A percentile compares a stretch with the other conserved stretches of the same genome.
Conservation (phyloP, 2,329 filamentous ascomycete genomes). For the Epichloe coenophiala region DNA sequence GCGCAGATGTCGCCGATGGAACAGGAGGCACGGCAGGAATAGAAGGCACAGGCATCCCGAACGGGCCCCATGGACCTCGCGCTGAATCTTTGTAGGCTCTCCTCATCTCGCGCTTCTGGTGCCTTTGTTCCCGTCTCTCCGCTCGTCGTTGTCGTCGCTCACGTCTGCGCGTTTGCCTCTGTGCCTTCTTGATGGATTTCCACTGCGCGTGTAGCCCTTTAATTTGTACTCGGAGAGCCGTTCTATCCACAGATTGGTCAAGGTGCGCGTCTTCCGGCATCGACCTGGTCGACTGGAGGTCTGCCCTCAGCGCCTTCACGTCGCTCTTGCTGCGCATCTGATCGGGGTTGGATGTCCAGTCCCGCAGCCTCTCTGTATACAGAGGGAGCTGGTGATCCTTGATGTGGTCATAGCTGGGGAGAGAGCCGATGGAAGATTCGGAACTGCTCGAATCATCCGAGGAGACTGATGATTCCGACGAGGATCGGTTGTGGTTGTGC, state of each 20-base stretch:
- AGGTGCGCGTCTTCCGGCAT: not conserved
- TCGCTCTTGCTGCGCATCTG: constrained; percentile 33
- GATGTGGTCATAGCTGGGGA: constrained; percentile 40
- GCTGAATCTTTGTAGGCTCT: constrained; percentile 17
- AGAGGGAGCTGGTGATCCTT: constrained; percentile 33
- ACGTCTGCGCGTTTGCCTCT: constrained; percentile 17
- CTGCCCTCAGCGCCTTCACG: constrained; percentile 26
- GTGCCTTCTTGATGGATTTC: constrained; percentile 20
- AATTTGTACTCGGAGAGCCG: constrained; percentile 28
- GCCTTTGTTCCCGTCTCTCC: constrained; percentile 21
- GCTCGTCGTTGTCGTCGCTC: constrained; percentile 16
- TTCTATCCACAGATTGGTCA: constrained; percentile 11
- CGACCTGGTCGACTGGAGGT: constrained; percentile 28
- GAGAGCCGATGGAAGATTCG: constrained; percentile 34
- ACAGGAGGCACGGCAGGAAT: not conserved
- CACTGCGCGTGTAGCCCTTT: constrained; percentile 31
- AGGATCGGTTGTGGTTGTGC: constrained; percentile 17
- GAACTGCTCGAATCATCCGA: constrained; percentile 22
- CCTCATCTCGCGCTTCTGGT: constrained; percentile 17
- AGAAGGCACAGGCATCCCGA: constrained; percentile 1
- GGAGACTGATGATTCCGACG: constrained; percentile 18
- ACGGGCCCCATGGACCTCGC: constrained; percentile 8
- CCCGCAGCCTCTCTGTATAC: constrained; percentile 28
- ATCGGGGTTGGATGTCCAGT: constrained; percentile 37
- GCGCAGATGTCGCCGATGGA: not conserved